Evolutionary conservation across 495 filamentous ascomycete genomes (phyloP).

Genomic region (Daldinia vernicosa): DNA sequence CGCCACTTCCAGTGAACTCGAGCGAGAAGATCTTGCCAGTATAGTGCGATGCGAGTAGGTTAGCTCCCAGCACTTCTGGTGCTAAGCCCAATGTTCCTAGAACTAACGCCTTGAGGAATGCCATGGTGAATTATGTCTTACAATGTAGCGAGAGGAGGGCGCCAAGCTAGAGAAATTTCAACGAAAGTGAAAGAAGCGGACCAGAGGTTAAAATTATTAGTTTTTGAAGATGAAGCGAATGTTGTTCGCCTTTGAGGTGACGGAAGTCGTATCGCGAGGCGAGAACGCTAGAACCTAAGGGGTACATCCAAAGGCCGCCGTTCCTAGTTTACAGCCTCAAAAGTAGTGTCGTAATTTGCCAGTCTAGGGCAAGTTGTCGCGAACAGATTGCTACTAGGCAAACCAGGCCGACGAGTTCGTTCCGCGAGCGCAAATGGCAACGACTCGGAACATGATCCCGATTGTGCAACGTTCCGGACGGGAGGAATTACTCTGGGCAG

Average conservation of each 20-base stretch:
- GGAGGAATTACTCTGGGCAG: constrained; percentile 41
- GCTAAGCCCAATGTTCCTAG: constrained; percentile 45
- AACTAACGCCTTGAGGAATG: constrained; percentile 41
- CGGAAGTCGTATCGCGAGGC: constrained; percentile 20
- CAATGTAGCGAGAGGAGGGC: constrained; percentile 9
- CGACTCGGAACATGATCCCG: constrained; percentile 43
- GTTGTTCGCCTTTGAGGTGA: constrained; percentile 35
- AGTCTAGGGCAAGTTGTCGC: constrained; percentile 27
- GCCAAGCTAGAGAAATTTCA: constrained; percentile 11
- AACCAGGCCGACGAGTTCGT: constrained; percentile 20
- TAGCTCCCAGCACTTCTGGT: constrained; percentile 47
- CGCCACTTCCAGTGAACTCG: constrained; percentile 38
- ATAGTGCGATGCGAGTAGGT: constrained; percentile 55
- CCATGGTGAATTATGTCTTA: constrained; percentile 34
- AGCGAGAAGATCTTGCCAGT: constrained; percentile 54
- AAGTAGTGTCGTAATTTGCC: constrained; percentile 13
- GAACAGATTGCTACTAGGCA: constrained; percentile 37
- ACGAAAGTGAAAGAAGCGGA: constrained; percentile 14
- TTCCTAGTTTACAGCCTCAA: constrained; percentile 34
- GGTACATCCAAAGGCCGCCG: constrained; percentile 3
- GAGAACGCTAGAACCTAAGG: constrained; percentile 15
- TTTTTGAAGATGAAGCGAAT: constrained; percentile 15
- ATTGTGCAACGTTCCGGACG: constrained; percentile 40
- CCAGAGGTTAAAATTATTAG: background rate
- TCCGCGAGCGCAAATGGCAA: constrained; percentile 49